Evolutionary conservation across 768 basidiomycete species (phyloP), one percentile per base, ranked within the genome.

Genomic region (Boletus huronensis): DNA sequence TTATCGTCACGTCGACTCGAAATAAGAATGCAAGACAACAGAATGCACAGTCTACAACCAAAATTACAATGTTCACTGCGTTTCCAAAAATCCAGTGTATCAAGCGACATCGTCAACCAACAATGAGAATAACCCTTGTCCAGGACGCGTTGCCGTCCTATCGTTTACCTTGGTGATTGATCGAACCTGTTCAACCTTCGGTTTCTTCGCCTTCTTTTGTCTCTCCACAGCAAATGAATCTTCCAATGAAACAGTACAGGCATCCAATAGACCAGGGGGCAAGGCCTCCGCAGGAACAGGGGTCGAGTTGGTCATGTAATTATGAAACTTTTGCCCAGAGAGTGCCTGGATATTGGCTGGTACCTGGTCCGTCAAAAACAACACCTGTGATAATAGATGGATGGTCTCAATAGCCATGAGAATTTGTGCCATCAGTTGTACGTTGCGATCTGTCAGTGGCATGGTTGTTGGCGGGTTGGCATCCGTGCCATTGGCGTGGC

Each of bases 401-500:
- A 89, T 74, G 32, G 77, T 75, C 54, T 88, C 85, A 6, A 84
- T 61, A 5, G 86, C 79, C 64, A 78, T 75, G 4, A 83, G 68
- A 13, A 80, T 63, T 59, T 93, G 89, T 0, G 88, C 87, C 48
- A 76, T 73, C 16, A 91, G 75, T 60, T 90, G 89, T 40, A 90
- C 71, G 61, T 83, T 80, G 6, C 88, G 76, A 63, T 87, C 82
- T 19, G 70, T 65, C 23, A 85, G 70, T 0, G 75, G 73, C 6
- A 57, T 35, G 25, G 40, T 9, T 10, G 36, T 29, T 46, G 61
- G 59, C 48, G 13, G 25, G 48, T 19, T 47, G 54, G 43, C 35
- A 16, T 54, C 52, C 5, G 54, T 50, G 66, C 70, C 54, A 50
- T 45, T 50, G 55, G 52, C 23, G 8, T 52, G 59, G 61, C 50